Base-by-base conservation (phyloP, 345 rosid species). In the Bruguiera sexangula region DNA sequence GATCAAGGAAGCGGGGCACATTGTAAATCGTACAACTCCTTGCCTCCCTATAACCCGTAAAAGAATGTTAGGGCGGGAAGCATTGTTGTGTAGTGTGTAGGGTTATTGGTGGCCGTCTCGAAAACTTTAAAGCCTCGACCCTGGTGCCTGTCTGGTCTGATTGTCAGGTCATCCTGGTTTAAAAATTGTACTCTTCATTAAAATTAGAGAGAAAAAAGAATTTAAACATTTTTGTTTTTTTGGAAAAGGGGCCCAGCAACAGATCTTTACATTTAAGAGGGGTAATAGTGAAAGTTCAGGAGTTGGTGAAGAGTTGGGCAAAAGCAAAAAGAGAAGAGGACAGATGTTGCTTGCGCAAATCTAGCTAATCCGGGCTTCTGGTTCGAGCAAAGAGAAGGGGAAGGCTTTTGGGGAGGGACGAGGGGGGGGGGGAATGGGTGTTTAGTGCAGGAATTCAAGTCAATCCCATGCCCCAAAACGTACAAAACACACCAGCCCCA, bases 301-400 rank as follows among this genome's bases (percentile, higher is more conserved):
- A 32, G 36, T 54, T 26, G 21, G 20, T 21, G 48, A 27, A 60
- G 71, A 65, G 51, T 27, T 52, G 11, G 66, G 73, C 57, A 54
- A 39, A 34, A 69, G 63, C 48, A 61, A 55, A 20, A 43, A 26
- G 30, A 13, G 20, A 20, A 56, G 27, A 29, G 58, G 66, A 69
- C 77, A 71, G 79, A 68, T 67, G 21, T 48, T 78, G 82, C 82
- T 69, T 66, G 84, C 76, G 76, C 78, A 81, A 75, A 81, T 78
- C 82, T 78, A 81, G 79, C 84, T 72, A 62, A 60, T 57, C 68
- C 57, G 68, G 64, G 73, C 73, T 18, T 65, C 68, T 16, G 70
- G 52, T 36, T 13, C 75, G 52, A 69, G 58, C 10, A 43, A 68
- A 56, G 54, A 4, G 19, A 31, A 46, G 39, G 20, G 7, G 8